These are phyloP conservation scores for Calophaca sinica DNA, from an alignment of 306 rosid genomes.

Conservation along the genomic window DNA sequence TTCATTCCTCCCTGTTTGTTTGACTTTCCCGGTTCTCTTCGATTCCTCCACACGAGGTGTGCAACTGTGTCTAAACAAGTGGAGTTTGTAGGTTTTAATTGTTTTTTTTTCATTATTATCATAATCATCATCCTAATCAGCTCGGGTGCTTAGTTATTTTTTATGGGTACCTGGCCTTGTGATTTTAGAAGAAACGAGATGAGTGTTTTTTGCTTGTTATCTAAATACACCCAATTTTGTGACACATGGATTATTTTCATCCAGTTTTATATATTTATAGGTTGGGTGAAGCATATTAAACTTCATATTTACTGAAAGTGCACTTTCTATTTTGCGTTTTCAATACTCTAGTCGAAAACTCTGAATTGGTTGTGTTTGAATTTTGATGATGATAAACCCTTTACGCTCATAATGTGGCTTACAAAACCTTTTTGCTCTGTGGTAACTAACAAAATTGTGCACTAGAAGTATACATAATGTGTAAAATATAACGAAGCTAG, in stretches of 20 bases:
- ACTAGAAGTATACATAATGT: not conserved
- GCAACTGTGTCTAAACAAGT: conserved; percentile 13
- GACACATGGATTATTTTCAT: not conserved
- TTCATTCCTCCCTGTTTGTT: not conserved
- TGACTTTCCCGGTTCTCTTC: not conserved
- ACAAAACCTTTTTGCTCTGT: not conserved
- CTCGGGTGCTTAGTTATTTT: not conserved
- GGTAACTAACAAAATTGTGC: not conserved
- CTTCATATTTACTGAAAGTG: not conserved
- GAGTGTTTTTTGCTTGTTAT: not conserved
- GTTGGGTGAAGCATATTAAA: not conserved
- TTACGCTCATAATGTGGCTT: not conserved
- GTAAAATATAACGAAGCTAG: not conserved
- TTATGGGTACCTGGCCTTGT: too few relatives aligned
- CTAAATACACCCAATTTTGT: not conserved
- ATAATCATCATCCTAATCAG: not conserved
- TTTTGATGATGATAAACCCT: not conserved
- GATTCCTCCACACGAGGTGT: not conserved
- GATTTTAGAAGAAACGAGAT: not conserved
- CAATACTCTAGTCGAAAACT: not conserved
- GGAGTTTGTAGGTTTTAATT: not conserved
- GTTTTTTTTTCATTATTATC: not conserved
- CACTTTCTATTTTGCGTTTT: too few relatives aligned
- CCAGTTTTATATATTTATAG: too few relatives aligned
- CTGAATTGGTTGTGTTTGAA: not conserved